Percentiles rank a stretch among this genome's conserved stretches.
phyloP scores from a whole-genome alignment of 768 basidiomycete genomes.

The Mycena epipterygia region DNA sequence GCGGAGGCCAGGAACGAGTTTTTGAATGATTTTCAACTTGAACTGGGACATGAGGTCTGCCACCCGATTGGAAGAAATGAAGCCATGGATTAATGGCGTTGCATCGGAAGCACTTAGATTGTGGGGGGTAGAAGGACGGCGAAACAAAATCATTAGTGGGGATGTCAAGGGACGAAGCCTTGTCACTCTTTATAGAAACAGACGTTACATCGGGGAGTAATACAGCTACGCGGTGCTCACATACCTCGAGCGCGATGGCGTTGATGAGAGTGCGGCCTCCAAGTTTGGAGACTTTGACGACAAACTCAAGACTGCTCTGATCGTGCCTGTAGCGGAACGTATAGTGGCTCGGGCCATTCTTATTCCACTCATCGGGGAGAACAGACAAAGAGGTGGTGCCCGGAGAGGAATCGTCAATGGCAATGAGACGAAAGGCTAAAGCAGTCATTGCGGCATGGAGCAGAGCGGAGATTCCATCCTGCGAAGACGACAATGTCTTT shows the following conservation, averaged over 20 bases:
- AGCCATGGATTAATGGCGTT: constrained; percentile 79
- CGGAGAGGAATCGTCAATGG: constrained; percentile 70
- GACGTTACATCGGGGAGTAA: constrained; percentile 40
- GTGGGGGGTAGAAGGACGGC: constrained; percentile 80
- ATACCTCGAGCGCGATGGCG: constrained; percentile 90
- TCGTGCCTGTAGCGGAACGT: constrained; percentile 89
- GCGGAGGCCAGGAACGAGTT: constrained; percentile 85
- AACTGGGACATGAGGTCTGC: constrained; percentile 82
- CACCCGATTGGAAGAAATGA: constrained; percentile 86
- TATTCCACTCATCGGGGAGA: constrained; percentile 84
- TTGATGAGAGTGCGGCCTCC: constrained; percentile 87
- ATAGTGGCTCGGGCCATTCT: constrained; percentile 73
- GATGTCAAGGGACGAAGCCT: constrained; percentile 81
- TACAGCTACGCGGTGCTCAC: constrained; percentile 44
- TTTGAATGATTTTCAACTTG: constrained; percentile 84
- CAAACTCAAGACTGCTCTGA: constrained; percentile 91
- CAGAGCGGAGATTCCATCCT: constrained; percentile 84
- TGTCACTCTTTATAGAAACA: constrained; percentile 72
- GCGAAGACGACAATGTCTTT: constrained; percentile 67
- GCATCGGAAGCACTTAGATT: constrained; percentile 60
- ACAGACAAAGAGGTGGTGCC: constrained; percentile 58
- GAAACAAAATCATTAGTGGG: constrained; percentile 85
- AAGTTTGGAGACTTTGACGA: constrained; percentile 84
- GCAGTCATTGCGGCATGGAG: constrained; percentile 80
- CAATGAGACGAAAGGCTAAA: constrained; percentile 84